phyloP scores from a whole-genome alignment of 768 basidiomycete species.

The Boletus tylopilopsis region DNA sequence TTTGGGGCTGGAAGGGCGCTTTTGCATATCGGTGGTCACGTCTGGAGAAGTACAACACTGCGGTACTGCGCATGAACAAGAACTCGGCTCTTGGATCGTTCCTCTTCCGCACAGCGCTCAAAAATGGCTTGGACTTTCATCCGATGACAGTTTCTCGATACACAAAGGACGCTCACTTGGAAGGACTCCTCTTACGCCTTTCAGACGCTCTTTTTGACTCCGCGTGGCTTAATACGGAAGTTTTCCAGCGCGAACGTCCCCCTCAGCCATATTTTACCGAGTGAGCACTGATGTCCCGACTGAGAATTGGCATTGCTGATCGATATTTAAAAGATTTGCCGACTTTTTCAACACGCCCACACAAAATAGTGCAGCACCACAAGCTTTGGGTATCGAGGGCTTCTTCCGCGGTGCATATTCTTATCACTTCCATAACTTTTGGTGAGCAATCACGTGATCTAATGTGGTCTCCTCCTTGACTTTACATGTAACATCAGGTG shows the following conservation, averaged over 20 bases:
- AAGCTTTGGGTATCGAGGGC: constrained; percentile 86
- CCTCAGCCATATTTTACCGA: constrained; percentile 92
- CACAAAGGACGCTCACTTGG: constrained; percentile 82
- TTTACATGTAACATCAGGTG: constrained; percentile 55
- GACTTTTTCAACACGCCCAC: constrained; percentile 86
- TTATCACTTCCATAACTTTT: constrained; percentile 95
- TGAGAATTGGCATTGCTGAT: constrained; percentile 1
- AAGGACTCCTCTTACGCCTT: constrained; percentile 77
- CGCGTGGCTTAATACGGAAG: constrained; percentile 94
- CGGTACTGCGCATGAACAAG: constrained; percentile 92
- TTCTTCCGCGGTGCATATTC: constrained; percentile 96
- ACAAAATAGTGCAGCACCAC: constrained; percentile 72
- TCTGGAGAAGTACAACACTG: constrained; percentile 92
- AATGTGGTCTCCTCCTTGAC: neutral
- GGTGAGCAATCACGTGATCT: constrained; percentile 44
- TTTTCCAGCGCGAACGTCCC: constrained; percentile 87
- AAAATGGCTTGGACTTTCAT: constrained; percentile 94
- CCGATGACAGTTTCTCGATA: constrained; percentile 94
- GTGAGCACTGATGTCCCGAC: constrained; percentile 38
- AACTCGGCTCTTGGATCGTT: constrained; percentile 89
- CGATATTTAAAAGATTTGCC: constrained; percentile 53
- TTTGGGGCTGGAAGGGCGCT: constrained; percentile 96
- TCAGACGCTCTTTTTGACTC: constrained; percentile 97
- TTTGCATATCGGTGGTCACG: constrained; percentile 98
- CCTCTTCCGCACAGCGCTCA: constrained; percentile 90